These are phyloP conservation scores for Phoma sp. DNA, from an alignment of 2,329 filamentous ascomycete species.

Conservation along the genomic window DNA sequence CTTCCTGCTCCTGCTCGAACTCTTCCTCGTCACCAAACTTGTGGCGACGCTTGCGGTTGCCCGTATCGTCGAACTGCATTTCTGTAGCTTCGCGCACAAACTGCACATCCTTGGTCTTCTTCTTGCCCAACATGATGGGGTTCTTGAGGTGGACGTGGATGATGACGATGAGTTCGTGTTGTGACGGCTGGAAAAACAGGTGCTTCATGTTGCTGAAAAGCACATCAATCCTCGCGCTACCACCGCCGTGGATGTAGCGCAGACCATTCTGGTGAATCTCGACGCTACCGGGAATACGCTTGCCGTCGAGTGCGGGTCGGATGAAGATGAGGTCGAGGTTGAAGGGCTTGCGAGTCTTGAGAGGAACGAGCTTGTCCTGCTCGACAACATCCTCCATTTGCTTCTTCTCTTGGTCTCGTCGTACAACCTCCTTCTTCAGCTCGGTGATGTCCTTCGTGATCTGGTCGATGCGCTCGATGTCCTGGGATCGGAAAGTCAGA, in stretches of 20 bases:
- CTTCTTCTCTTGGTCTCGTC: slow-evolving; percentile 98
- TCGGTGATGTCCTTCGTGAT: slow-evolving; percentile 94
- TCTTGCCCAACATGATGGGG: slow-evolving; percentile 96
- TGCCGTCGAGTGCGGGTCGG: slow-evolving; percentile 92
- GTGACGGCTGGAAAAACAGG: slow-evolving; percentile 97
- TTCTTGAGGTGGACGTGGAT: slow-evolving; percentile 98
- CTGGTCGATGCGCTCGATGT: slow-evolving; percentile 86
- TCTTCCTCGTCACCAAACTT: slow-evolving; percentile 98
- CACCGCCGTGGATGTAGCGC: slow-evolving; percentile 82
- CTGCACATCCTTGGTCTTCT: slow-evolving; percentile 98
- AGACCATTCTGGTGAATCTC: slow-evolving; percentile 99
- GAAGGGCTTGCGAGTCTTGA: slow-evolving; percentile 89
- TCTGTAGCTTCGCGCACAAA: slow-evolving; percentile 98
- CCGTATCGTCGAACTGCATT: slow-evolving; percentile 98
- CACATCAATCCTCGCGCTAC: slow-evolving; percentile 83
- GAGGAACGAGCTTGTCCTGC: slow-evolving; percentile 95
- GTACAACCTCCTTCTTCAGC: slow-evolving; percentile 89
- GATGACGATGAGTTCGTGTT: slow-evolving; percentile 94
- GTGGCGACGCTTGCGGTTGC: slow-evolving; percentile 96
- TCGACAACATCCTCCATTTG: slow-evolving; percentile 99
- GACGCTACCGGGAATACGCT: slow-evolving; percentile 92
- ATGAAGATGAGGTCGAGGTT: slow-evolving; percentile 95
- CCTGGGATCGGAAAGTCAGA: slow-evolving; percentile 90
- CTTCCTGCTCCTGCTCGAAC: slow-evolving; percentile 97
- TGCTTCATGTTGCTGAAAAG: slow-evolving; percentile 99